Conservation (phyloP, 2,329 filamentous ascomycete genomes). For the Cryoendolithus antarcticus region DNA sequence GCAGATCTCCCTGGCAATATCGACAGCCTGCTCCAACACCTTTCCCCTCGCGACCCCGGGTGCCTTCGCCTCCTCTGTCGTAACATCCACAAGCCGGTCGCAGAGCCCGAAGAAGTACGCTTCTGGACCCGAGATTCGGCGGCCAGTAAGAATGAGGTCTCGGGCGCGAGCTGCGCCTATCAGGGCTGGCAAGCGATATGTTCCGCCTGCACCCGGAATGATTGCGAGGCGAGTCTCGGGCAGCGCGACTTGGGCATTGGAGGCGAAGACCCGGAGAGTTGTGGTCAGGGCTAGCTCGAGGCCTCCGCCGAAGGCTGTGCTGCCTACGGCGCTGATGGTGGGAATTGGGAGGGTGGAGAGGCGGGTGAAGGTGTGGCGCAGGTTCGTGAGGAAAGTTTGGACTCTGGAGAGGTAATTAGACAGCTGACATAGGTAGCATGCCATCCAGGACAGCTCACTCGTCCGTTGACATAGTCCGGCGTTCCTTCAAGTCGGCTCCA, state of each 20-base stretch:
- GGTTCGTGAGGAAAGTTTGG: constrained; percentile 59
- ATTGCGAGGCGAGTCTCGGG: constrained; percentile 91
- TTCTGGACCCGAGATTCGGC: constrained; percentile 70
- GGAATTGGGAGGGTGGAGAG: constrained; percentile 71
- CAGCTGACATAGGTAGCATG: constrained; percentile 58
- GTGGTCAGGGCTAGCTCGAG: constrained; percentile 86
- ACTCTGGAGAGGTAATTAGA: constrained; percentile 66
- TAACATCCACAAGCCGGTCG: constrained; percentile 76
- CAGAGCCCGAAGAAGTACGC: constrained; percentile 86
- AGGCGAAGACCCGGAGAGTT: constrained; percentile 75
- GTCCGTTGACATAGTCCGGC: constrained; percentile 59
- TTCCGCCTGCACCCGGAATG: constrained; percentile 88
- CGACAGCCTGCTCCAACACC: constrained; percentile 63
- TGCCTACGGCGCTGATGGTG: constrained; percentile 78
- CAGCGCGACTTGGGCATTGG: constrained; percentile 64
- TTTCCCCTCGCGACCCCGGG: constrained; percentile 48
- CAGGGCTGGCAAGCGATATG: constrained; percentile 69
- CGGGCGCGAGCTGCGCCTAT: constrained; percentile 73
- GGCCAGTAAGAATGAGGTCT: constrained; percentile 80
- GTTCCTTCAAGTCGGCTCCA: constrained; percentile 87
- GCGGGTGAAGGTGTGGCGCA: constrained; percentile 62
- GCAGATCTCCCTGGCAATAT: constrained; percentile 72
- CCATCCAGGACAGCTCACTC: constrained; percentile 93
- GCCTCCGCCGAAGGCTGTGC: constrained; percentile 79
- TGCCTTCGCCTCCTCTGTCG: constrained; percentile 42